Evolutionary conservation across 2,329 filamentous ascomycete species (phyloP).

Genomic region (Epichloe gansuensis): DNA sequence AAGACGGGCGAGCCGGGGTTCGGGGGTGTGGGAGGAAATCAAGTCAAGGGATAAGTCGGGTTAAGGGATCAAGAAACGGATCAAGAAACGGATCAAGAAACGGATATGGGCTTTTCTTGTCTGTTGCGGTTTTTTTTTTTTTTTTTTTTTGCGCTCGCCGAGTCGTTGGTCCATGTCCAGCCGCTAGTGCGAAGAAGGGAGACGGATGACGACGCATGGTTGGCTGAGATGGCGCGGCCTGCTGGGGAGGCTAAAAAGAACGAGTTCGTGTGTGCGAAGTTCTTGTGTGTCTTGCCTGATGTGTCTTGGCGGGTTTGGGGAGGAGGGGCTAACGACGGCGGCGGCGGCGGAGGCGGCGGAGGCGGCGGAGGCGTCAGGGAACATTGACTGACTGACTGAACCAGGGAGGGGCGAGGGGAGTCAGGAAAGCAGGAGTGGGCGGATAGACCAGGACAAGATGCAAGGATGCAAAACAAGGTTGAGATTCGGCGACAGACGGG

Average conservation of each 20-base stretch:
- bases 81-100: background rate
- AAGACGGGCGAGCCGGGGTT: conserved; percentile 2
- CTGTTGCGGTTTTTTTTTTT: no score
- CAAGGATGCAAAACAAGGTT: background rate
- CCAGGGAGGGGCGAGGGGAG: background rate
- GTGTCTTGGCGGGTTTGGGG: background rate
- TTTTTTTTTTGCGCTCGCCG: background rate
- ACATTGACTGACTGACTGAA: background rate
- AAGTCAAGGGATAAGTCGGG: background rate
- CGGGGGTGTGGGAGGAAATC: background rate
- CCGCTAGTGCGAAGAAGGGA: conserved; percentile 4
- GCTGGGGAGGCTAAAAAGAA: conserved; percentile 2
- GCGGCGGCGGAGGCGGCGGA: background rate
- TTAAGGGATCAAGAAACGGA: background rate
- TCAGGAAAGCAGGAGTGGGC: background rate
- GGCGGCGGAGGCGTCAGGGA: background rate
- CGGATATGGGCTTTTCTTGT: background rate
- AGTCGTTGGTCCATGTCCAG: background rate
- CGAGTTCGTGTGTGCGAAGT: no score
- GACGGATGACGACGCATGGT: conserved; percentile 22
- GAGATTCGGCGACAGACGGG: no score
- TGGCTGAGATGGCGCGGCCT: conserved; percentile 21
- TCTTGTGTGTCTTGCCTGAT: background rate
- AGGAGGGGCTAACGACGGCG: background rate
- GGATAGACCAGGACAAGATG: background rate